Conservation (phyloP, 2,329 filamentous ascomycete species). For the Thelonectria olida region DNA sequence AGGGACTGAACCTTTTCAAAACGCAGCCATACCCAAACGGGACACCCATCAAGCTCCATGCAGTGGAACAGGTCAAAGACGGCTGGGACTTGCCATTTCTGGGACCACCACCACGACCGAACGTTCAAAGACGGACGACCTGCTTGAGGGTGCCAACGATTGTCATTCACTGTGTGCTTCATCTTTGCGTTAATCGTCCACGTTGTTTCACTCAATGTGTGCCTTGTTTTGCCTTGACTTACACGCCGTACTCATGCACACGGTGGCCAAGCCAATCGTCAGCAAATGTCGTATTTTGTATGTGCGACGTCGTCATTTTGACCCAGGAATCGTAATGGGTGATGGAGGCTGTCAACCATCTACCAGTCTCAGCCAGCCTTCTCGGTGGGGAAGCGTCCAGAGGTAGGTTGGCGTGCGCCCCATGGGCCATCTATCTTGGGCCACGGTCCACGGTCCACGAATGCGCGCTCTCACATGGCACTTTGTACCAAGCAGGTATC, state of each 20-base stretch:
- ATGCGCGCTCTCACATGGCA: constrained; percentile 4
- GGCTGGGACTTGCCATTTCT: constrained; percentile 12
- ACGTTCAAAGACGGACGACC: not conserved
- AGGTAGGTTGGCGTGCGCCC: not conserved
- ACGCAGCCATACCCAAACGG: constrained; percentile 15
- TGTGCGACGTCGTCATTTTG: constrained; percentile 30
- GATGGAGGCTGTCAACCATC: constrained; percentile 20
- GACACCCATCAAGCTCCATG: constrained; percentile 15
- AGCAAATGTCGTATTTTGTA: constrained; percentile 12
- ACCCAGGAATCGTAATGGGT: constrained; percentile 28
- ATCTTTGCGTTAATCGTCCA: not conserved
- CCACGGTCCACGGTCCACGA: constrained; percentile 3
- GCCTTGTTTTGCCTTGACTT: not conserved
- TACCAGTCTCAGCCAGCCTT: constrained; percentile 25
- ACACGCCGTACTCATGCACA: not conserved
- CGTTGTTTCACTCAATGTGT: not conserved
- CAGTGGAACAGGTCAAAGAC: constrained; percentile 9
- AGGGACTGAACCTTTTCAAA: constrained; percentile 14
- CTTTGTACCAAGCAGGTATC: constrained; percentile 26
- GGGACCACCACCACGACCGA: constrained; percentile 12
- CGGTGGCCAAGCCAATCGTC: constrained; percentile 4
- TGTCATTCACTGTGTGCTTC: not conserved
- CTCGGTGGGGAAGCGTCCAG: constrained; percentile 25
- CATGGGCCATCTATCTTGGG: constrained; percentile 14
- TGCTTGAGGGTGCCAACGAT: not conserved